phyloP scores from a whole-genome alignment of 2,329 filamentous ascomycete genomes.

The Trichoderma endophyticum region DNA sequence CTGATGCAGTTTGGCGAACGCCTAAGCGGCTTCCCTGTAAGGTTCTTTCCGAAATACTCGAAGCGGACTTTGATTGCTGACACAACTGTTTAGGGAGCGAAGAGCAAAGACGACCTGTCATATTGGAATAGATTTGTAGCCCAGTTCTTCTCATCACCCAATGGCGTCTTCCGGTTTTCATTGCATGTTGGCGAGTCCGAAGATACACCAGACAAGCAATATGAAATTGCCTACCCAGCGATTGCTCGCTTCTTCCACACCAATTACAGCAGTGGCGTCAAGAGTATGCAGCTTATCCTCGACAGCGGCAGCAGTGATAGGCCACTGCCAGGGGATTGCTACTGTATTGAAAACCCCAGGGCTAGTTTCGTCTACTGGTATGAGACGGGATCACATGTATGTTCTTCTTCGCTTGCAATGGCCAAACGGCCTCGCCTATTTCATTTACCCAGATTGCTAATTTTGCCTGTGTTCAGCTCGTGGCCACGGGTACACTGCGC shows the following conservation, averaged over 20 bases:
- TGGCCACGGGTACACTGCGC: constrained; percentile 72
- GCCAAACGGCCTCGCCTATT: not conserved
- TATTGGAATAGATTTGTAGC: constrained; percentile 80
- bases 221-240: constrained; percentile 78
- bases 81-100: constrained; percentile 43
- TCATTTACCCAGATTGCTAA: constrained; percentile 26
- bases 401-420: constrained; percentile 29
- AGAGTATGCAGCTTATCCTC: constrained; percentile 79
- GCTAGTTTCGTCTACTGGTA: constrained; percentile 89
- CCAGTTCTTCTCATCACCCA: constrained; percentile 70
- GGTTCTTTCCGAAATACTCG: constrained; percentile 21
- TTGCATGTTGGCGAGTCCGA: constrained; percentile 58
- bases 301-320: constrained; percentile 61
- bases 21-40: constrained; percentile 56
- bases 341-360: constrained; percentile 71
- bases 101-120: constrained; percentile 63
- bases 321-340: constrained; percentile 58
- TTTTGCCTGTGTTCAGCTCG: constrained; percentile 52
- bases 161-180: constrained; percentile 72
- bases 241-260: constrained; percentile 87
- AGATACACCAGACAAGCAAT: constrained; percentile 67
- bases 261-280: constrained; percentile 82
- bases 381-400: constrained; percentile 75
- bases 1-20: constrained; percentile 62
- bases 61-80: constrained; percentile 21